These are phyloP conservation scores for Lecanosticta acicola DNA, from an alignment of 2,329 filamentous ascomycete species.

Conservation along the genomic window DNA sequence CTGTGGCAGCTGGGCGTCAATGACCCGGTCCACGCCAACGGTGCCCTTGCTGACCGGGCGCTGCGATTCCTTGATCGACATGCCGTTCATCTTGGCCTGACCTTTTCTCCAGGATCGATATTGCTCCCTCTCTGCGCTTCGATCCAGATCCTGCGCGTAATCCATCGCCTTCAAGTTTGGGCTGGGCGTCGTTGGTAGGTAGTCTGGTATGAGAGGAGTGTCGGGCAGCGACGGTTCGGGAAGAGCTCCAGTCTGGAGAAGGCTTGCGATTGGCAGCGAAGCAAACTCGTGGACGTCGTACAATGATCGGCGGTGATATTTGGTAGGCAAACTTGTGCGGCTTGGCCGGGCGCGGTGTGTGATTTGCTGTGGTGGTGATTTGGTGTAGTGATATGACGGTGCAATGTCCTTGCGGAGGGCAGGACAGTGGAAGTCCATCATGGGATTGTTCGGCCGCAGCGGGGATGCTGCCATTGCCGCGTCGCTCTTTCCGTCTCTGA, in stretches of 20 bases:
- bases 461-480: conserved; percentile 10
- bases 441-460: conserved; percentile 6
- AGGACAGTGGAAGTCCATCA: conserved; percentile 10
- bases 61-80: conserved; percentile 35
- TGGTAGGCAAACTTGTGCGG: conserved; percentile 19
- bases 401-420: conserved; percentile 11
- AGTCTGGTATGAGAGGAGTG: conserved; percentile 11
- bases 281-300: conserved; percentile 28
- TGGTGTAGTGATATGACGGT: conserved; percentile 5
- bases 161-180: conserved; percentile 7
- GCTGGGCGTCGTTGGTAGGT: conserved; percentile 19
- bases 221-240: conserved; percentile 12
- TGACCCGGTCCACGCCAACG: conserved; percentile 52
- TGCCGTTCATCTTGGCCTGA: conserved; percentile 38
- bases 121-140: conserved; percentile 40
- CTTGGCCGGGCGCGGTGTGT: conserved; percentile 4
- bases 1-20: conserved; percentile 56
- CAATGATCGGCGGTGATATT: conserved; percentile 29
- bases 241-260: conserved; percentile 6
- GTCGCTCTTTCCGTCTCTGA: background rate
- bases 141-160: conserved; percentile 17
- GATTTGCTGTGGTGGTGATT: background rate
- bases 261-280: conserved; percentile 7
- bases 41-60: conserved; percentile 29
- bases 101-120: conserved; percentile 48